Evolutionary conservation across 2,329 filamentous ascomycete species (phyloP), one percentile per base, ranked within the genome.

Genomic region (Elsinoe necatrix): DNA sequence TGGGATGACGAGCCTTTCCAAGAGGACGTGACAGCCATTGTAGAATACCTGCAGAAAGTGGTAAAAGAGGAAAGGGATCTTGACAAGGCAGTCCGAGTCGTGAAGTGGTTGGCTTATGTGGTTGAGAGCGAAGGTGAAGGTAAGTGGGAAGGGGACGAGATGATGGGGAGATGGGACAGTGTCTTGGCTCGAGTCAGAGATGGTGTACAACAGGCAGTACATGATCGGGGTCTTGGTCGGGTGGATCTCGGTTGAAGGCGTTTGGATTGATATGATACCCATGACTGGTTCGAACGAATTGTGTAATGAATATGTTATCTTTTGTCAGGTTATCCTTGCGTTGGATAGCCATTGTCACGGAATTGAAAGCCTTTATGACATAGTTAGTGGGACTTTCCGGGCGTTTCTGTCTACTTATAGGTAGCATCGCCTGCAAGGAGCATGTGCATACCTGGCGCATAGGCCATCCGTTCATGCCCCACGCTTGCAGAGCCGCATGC

Each of bases 1-100:
- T 74, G 70, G 34, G 76, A 76, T 4, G 85, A 91, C 2, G 89
- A 87, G 0, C 93, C 93, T 1, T 90, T 93, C 69, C 72, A 72
- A 0, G 83, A 87, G 57, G 93, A 98, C 69, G 84, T 92, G 0
- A 78, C 78, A 39, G 83, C 91, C 35, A 75, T 97, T 59, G 81
- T 79, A 55, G 80, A 76, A 64, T 97, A 95, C 69, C 69, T 97
- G 27, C 75, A 68, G 4, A 79, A 79, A 23, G 88, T 97, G 0
- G 78, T 95, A 0, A 27, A 62, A 4, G 57, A 92, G 57, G 93
- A 97, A 69, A 76, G 79, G 58, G 85, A 96, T 67, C 77, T 93
- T 71, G 79, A 79, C 4, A 95, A 95, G 70, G 87, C 81, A 0
- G 77, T 82, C 1, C 80, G 80, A 11, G 71, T 93, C 16, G 79